A percentile compares a stretch with the other conserved stretches of the same genome.
Conservation (phyloP, 306 rosid species). For the Acacia acuminata region DNA sequence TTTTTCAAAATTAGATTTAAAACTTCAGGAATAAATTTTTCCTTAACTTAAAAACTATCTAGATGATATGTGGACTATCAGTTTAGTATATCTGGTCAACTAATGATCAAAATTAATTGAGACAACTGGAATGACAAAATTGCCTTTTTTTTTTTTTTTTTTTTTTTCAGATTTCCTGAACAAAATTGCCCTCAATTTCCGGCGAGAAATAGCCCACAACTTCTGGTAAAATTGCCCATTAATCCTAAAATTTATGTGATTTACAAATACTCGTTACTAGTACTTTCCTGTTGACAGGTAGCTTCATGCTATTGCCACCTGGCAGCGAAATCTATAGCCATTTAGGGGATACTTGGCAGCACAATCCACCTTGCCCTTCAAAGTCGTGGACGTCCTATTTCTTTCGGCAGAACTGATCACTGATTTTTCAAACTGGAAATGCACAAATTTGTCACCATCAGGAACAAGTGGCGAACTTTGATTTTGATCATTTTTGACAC, state of each 20-base stretch:
- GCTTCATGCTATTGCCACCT: neutral
- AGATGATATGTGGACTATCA: too few relatives aligned
- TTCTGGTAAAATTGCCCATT: too few relatives aligned
- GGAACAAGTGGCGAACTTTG: neutral
- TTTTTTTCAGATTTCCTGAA: too few relatives aligned
- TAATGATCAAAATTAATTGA: too few relatives aligned
- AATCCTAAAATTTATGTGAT: too few relatives aligned
- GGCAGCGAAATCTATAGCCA: neutral
- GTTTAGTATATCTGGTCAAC: too few relatives aligned
- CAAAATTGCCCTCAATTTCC: too few relatives aligned
- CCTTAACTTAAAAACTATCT: too few relatives aligned
- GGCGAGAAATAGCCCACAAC: too few relatives aligned
- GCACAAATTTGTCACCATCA: neutral
- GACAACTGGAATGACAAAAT: fast-evolving
- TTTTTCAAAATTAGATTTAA: too few relatives aligned
- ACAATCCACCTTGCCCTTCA: conserved; percentile 17
- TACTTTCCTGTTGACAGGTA: neutral
- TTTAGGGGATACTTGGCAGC: conserved; percentile 27
- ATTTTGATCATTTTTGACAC: neutral
- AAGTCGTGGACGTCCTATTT: conserved; percentile 38
- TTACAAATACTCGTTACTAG: too few relatives aligned
- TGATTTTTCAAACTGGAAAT: neutral
- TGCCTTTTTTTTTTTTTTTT: fast-evolving
- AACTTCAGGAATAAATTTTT: fast-evolving
- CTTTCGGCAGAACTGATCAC: neutral